Evolutionary conservation across 2,329 filamentous ascomycete species (phyloP), one percentile per base, ranked within the genome.

Genomic region (Pseudogymnoascus destructans): DNA sequence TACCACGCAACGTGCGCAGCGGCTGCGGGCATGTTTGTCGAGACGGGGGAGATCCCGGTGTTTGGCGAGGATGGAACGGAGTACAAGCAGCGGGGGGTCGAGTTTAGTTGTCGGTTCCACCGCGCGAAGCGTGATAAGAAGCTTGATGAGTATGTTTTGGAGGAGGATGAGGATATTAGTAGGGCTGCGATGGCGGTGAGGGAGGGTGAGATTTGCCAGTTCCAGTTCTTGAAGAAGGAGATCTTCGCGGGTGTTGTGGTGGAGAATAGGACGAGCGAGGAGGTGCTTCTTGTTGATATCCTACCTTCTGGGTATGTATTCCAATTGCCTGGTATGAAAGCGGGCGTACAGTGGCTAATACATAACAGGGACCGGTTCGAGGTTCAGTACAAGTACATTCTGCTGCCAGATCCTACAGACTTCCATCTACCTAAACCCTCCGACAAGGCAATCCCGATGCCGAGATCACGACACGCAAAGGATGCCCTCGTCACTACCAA

Each of bases 1-100:
- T 98, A 96, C 72, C 93, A 98, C 70, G 88, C 92, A 13, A 97
- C 91, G 1, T 98, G 93, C 69, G 93, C 93, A 2, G 86, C 90
- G 6, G 85, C 92, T 19, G 92, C 91, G 33, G 93, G 93, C 59
- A 90, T 96, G 1, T 87, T 95, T 68, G 84, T 96, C 55, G 92
- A 98, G 69, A 82, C 89, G 65, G 88, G 88, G 27, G 82, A 89
- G 33, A 84, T 95, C 27, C 87, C 89, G 0, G 87, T 95, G 1
- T 92, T 91, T 69, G 88, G 86, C 57, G 89, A 95, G 65, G 90
- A 96, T 67, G 90, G 90, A 5, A 89, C 84, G 1, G 90, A 96
- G 70, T 96, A 96, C 71, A 92, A 88, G 64, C 86, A 95, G 65
- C 87, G 90, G 66, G 90, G 87, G 0, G 92, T 95, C 66, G 89